A percentile compares a stretch with the other conserved stretches of the same genome.
phyloP scores from a whole-genome alignment of 495 filamentous ascomycete species.

The Delitschia confertaspora region DNA sequence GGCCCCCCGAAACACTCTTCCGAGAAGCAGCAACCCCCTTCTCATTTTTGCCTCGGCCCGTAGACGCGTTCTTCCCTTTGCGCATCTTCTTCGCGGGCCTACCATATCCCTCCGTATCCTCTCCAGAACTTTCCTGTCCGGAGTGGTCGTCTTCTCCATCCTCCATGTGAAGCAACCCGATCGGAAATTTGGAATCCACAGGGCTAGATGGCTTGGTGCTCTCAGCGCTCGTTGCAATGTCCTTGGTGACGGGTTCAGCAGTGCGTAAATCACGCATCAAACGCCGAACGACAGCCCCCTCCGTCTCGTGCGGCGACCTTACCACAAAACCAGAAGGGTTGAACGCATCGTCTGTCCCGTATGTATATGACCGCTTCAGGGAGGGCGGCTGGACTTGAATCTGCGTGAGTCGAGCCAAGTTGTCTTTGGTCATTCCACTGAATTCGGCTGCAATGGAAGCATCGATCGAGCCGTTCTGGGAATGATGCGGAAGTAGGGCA shows the following conservation, averaged over 20 bases:
- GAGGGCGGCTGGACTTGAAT: slow-evolving; percentile 1
- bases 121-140: slow-evolving; percentile 23
- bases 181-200: slow-evolving; percentile 16
- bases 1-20: slow-evolving; percentile 5
- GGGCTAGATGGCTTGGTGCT: slow-evolving; percentile 55
- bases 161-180: slow-evolving; percentile 34
- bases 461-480: slow-evolving; percentile 16
- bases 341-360: slow-evolving; percentile 22
- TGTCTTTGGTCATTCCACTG: not conserved
- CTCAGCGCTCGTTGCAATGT: slow-evolving; percentile 37
- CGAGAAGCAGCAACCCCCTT: slow-evolving; percentile 24
- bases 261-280: slow-evolving; percentile 10
- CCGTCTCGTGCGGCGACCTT: slow-evolving; percentile 8
- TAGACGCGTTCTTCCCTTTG: slow-evolving; percentile 8
- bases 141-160: slow-evolving; percentile 13
- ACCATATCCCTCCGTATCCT: slow-evolving; percentile 35
- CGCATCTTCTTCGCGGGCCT: slow-evolving; percentile 25
- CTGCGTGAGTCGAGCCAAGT: not conserved
- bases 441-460: slow-evolving; percentile 21
- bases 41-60: slow-evolving; percentile 1
- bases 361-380: slow-evolving; percentile 18
- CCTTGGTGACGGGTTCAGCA: slow-evolving; percentile 2
- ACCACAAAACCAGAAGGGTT: slow-evolving; percentile 7
- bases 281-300: slow-evolving; percentile 9
- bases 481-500: slow-evolving; percentile 15